Evolutionary conservation across 2,329 filamentous ascomycete genomes (phyloP), one percentile per base, ranked within the genome.

Genomic region (Cyphellophora europaea): DNA sequence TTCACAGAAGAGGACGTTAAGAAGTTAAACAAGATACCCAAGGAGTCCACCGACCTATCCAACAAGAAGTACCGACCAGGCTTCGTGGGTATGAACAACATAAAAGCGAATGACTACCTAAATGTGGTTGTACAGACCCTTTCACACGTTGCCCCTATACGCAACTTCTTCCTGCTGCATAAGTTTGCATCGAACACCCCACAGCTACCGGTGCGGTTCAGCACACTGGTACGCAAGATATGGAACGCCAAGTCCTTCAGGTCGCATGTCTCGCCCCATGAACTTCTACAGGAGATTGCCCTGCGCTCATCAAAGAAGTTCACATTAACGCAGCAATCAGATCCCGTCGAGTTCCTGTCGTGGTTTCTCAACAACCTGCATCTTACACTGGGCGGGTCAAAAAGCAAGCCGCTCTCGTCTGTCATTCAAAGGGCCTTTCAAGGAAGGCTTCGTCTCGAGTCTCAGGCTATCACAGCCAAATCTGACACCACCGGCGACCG

Each of bases 1-100:
- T 91, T 93, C 57, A 78, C 77, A 23, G 82, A 79, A 52, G 71
- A 75, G 27, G 84, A 96, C 53, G 88, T 96, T 19, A 70, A 76
- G 51, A 76, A 77, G 50, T 65, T 96, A 46, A 91, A 96, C 62
- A 78, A 67, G 52, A 68, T 65, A 43, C 59, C 64, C 19, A 59
- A 56, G 34, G 59, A 63, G 44, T 74, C 77, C 35, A 87, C 80
- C 72, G 89, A 93, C 51, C 70, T 96, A 27, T 69, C 71, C 32
- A 86, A 86, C 44, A 84, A 82, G 59, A 77, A 82, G 55, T 98
- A 98, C 62, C 80, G 80, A 47, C 91, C 91, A 13, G 64, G 91
- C 5, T 98, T 88, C 56, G 86, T 98, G 42, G 91, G 91, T 47
- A 93, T 98, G 84, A 98, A 98, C 71, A 98, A 98, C 63, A 95